These are phyloP conservation scores for Candida boleticola DNA, from an alignment of 805 yeast species.

Conservation along the genomic window DNA sequence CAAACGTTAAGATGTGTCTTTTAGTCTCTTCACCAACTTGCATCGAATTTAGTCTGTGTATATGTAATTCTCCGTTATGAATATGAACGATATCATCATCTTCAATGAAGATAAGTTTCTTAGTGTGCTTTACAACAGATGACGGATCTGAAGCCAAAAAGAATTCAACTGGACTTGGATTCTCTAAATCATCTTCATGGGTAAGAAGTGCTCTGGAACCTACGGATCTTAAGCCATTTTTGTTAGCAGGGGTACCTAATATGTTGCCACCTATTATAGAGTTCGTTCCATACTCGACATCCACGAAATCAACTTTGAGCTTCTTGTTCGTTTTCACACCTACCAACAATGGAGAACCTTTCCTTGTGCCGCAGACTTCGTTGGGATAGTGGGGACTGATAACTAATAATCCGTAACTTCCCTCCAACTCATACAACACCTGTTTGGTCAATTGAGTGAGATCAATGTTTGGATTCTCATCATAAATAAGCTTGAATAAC, in stretches of 20 bases:
- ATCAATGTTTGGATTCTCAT: slow-evolving; percentile 68
- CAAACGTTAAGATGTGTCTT: slow-evolving; percentile 93
- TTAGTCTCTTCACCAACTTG: slow-evolving; percentile 79
- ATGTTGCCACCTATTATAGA: slow-evolving; percentile 30
- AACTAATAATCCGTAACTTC: slow-evolving; percentile 94
- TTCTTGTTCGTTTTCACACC: slow-evolving; percentile 96
- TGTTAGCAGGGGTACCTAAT: slow-evolving; percentile 53
- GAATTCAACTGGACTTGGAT: slow-evolving; percentile 92
- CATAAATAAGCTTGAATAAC: slow-evolving; percentile 86
- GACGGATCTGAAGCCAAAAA: slow-evolving; percentile 96
- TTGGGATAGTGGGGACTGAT: slow-evolving; percentile 91
- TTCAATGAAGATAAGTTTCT: slow-evolving; percentile 91
- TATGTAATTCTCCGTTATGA: slow-evolving; percentile 95
- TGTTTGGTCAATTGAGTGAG: slow-evolving; percentile 90
- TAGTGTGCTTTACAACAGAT: slow-evolving; percentile 93
- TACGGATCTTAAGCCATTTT: slow-evolving; percentile 71
- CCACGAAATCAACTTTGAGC: slow-evolving; percentile 95
- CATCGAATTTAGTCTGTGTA: slow-evolving; percentile 89
- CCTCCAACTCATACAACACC: slow-evolving; percentile 89
- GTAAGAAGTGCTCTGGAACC: slow-evolving; percentile 95
- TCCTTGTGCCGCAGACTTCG: slow-evolving; percentile 94
- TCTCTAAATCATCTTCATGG: slow-evolving; percentile 68
- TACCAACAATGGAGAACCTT: slow-evolving; percentile 93
- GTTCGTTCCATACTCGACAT: slow-evolving; percentile 80
- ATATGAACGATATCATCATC: slow-evolving; percentile 99